A percentile compares a stretch with the other conserved stretches of the same genome.
Evolutionary conservation across 345 rosid genomes (phyloP).

Genomic region (Microthlaspi erraticum): DNA sequence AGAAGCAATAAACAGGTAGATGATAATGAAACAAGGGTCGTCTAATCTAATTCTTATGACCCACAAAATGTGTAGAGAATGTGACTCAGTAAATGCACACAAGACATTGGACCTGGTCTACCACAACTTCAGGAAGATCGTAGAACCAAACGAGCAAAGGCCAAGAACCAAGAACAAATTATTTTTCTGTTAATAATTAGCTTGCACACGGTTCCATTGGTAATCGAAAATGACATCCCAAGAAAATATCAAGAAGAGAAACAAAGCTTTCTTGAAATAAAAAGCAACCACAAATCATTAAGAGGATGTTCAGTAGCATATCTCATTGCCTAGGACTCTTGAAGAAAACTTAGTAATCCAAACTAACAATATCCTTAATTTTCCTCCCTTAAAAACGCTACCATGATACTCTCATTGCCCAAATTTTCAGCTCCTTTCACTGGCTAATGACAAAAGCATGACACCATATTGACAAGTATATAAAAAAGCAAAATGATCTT

Average conservation of each 20-base stretch:
- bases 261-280: background rate
- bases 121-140: conserved; percentile 16
- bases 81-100: conserved; percentile 39
- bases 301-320: background rate
- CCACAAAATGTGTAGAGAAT: conserved; percentile 46
- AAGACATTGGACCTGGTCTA: conserved; percentile 42
- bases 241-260: background rate
- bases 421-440: conserved; percentile 14
- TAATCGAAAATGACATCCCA: conserved; percentile 14
- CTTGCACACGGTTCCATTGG: conserved; percentile 21
- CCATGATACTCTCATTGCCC: conserved; percentile 10
- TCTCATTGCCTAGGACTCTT: conserved; percentile 9
- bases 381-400: conserved; percentile 11
- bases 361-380: conserved; percentile 15
- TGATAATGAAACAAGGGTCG: conserved; percentile 45
- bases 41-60: conserved; percentile 43
- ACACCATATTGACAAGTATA: conserved; percentile 29
- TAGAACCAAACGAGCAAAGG: conserved; percentile 4
- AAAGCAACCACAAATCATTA: conserved; percentile 12
- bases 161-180: conserved; percentile 9
- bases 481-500: conserved; percentile 4
- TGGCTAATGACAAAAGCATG: conserved; percentile 37
- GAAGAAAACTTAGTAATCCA: background rate
- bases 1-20: conserved; percentile 42
- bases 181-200: conserved; percentile 16